Evolutionary conservation across 768 basidiomycete species (phyloP).

Genomic region (Pisolithus orientalis): DNA sequence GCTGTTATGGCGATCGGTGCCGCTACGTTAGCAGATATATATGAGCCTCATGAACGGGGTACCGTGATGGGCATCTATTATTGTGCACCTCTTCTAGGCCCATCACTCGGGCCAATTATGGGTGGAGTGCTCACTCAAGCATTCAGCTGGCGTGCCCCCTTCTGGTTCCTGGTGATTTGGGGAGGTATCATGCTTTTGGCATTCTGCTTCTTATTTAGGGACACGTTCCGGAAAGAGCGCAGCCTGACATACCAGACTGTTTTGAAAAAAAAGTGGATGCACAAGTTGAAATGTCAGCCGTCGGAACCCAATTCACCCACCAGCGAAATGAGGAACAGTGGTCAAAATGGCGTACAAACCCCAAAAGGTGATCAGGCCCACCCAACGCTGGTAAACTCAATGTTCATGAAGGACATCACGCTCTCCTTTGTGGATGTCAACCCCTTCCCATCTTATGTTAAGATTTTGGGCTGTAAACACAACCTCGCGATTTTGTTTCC

Average conservation of each 20-base stretch:
- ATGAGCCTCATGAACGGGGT: conserved; percentile 68
- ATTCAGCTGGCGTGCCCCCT: conserved; percentile 75
- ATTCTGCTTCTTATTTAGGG: conserved; percentile 69
- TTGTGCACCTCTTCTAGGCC: conserved; percentile 71
- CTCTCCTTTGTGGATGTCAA: conserved; percentile 67
- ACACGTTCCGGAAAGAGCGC: conserved; percentile 81
- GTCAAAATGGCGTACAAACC: neutral
- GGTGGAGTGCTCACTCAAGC: conserved; percentile 65
- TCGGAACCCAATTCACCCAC: conserved; percentile 10
- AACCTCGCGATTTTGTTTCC: conserved; percentile 54
- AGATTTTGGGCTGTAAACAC: conserved; percentile 53
- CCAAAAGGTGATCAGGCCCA: conserved; percentile 22
- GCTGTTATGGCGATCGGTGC: conserved; percentile 69
- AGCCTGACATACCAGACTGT: conserved; percentile 74
- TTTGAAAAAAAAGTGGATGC: conserved; percentile 36
- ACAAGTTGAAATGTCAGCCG: conserved; percentile 10
- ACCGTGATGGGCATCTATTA: conserved; percentile 81
- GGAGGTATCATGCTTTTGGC: conserved; percentile 47
- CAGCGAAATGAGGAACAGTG: conserved; percentile 5
- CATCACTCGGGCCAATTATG: conserved; percentile 60
- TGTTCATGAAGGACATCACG: conserved; percentile 34
- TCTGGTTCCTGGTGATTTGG: conserved; percentile 76
- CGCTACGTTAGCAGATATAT: conserved; percentile 76
- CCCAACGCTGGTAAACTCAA: conserved; percentile 5
- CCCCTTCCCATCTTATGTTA: conserved; percentile 55